phyloP scores from a whole-genome alignment of 345 rosid species.

The Diplotaxis tenuifolia region DNA sequence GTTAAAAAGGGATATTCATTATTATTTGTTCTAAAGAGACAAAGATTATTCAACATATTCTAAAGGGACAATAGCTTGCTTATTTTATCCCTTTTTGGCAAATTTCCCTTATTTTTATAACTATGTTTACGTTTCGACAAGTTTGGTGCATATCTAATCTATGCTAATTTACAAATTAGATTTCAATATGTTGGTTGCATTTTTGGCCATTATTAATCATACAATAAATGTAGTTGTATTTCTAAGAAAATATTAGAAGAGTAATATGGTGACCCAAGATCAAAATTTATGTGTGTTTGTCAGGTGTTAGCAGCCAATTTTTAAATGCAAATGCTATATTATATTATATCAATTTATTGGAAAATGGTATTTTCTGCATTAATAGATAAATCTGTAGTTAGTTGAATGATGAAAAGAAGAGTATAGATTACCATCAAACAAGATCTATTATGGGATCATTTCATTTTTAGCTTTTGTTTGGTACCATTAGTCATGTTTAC shows the following conservation, averaged over 20 bases:
- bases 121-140: background rate
- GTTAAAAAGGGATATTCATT: too few relatives aligned
- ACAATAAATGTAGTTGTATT: background rate
- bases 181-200: background rate
- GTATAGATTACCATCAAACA: background rate
- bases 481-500: too few relatives aligned
- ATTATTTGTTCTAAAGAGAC: too few relatives aligned
- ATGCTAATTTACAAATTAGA: background rate
- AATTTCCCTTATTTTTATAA: too few relatives aligned
- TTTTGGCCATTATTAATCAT: background rate
- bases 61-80: too few relatives aligned
- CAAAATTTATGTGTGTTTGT: background rate
- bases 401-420: background rate
- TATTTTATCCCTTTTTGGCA: too few relatives aligned
- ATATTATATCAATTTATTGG: background rate
- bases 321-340: background rate
- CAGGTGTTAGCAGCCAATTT: background rate
- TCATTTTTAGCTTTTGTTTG: too few relatives aligned
- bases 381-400: background rate
- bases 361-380: background rate
- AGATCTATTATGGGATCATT: too few relatives aligned
- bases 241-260: background rate
- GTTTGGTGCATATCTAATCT: background rate
- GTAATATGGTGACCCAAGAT: background rate
- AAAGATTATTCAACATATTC: too few relatives aligned